Evolutionary conservation across 164 flowering plant species (phyloP).

Genomic region (Dillenia turbinata): DNA sequence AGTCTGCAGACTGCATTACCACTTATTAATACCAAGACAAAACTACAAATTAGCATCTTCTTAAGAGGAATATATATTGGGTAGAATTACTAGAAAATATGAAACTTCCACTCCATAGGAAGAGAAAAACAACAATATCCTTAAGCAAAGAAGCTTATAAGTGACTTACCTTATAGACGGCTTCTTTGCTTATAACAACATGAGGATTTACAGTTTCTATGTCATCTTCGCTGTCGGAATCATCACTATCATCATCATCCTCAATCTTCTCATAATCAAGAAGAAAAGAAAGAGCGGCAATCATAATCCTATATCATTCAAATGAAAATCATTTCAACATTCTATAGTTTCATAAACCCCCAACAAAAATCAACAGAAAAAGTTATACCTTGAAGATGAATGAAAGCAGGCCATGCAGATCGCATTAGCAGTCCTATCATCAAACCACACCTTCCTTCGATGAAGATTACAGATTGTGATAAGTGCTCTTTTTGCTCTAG

Average conservation of each 20-base stretch:
- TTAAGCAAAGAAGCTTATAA: background rate
- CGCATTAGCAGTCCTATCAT: conserved; percentile 89
- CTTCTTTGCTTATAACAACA: conserved; percentile 50
- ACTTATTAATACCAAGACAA: too few relatives aligned
- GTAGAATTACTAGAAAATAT: too few relatives aligned
- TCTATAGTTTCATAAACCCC: background rate
- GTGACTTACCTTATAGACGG: conserved; percentile 67
- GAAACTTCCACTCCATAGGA: too few relatives aligned
- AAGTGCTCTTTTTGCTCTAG: conserved; percentile 72
- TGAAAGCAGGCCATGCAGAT: conserved; percentile 83
- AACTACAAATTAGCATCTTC: too few relatives aligned
- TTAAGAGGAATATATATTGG: too few relatives aligned
- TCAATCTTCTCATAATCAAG: conserved; percentile 82
- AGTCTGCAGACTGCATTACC: too few relatives aligned
- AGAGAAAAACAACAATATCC: too few relatives aligned
- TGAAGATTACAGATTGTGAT: conserved; percentile 78
- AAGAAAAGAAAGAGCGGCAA: conserved; percentile 73
- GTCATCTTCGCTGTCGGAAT: conserved; percentile 70
- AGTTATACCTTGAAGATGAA: conserved; percentile 56
- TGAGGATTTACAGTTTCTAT: conserved; percentile 38
- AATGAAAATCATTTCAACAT: background rate
- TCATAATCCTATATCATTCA: conserved; percentile 61
- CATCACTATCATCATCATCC: conserved; percentile 69
- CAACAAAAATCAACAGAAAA: background rate
- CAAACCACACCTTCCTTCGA: conserved; percentile 86